Percentiles rank a stretch among this genome's conserved stretches.
Evolutionary conservation across 331 rosid genomes (phyloP).

Genomic region (Malus hybrid): DNA sequence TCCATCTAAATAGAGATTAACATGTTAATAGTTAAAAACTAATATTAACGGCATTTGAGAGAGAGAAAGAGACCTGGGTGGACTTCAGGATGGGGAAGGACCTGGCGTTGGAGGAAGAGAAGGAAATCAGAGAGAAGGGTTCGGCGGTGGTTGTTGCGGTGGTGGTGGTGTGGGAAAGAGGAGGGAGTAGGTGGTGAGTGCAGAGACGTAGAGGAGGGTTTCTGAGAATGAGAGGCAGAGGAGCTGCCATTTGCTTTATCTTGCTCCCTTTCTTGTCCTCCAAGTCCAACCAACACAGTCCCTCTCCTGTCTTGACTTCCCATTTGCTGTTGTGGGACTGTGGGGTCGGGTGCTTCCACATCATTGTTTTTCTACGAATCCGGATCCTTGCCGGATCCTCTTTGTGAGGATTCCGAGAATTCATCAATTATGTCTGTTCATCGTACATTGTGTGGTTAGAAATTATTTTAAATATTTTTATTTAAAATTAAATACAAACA

Average conservation of each 20-base stretch:
- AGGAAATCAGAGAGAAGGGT: conserved; percentile 9
- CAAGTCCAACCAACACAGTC: neutral
- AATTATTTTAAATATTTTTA: too few species aligned
- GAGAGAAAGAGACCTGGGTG: conserved; percentile 33
- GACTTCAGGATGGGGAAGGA: conserved; percentile 32
- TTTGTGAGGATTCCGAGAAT: too few species aligned
- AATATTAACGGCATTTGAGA: neutral
- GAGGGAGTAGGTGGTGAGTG: neutral
- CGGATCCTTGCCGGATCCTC: too few species aligned
- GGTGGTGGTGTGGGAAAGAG: conserved; percentile 1
- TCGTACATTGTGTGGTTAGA: too few species aligned
- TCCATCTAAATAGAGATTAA: conserved; percentile 46
- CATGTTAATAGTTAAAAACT: neutral
- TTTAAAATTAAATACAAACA: too few species aligned
- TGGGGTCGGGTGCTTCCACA: neutral
- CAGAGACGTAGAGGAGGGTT: conserved; percentile 26
- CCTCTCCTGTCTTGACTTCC: neutral
- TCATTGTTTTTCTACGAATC: neutral
- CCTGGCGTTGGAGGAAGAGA: conserved; percentile 16
- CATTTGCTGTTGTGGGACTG: neutral
- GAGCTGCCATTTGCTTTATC: conserved; percentile 48
- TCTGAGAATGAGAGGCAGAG: conserved; percentile 33
- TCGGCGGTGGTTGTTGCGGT: neutral
- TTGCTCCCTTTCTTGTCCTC: neutral
- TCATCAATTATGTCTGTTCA: too few species aligned